These are phyloP conservation scores for Apostasia ramifera DNA, from an alignment of 106 monocot genomes.

Conservation along the genomic window DNA sequence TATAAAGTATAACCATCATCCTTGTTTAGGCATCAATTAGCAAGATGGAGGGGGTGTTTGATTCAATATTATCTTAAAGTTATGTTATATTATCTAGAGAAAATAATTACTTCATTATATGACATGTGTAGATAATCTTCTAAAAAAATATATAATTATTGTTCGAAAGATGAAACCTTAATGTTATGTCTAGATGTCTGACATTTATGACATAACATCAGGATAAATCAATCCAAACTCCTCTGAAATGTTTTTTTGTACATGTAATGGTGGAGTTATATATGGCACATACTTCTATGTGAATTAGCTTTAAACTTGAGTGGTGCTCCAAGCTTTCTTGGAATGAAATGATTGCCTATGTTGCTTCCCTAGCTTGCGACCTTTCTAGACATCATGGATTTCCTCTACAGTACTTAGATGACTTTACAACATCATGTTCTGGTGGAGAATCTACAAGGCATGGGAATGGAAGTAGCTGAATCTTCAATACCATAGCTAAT, in stretches of 20 bases:
- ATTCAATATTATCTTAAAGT: too few relatives aligned
- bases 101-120: too few relatives aligned
- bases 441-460: background rate
- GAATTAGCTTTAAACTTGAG: background rate
- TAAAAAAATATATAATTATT: too few relatives aligned
- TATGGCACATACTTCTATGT: too few relatives aligned
- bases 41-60: background rate
- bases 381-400: slow-evolving; percentile 1
- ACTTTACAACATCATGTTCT: background rate
- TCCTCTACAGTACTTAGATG: background rate
- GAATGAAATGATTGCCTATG: background rate
- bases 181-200: too few relatives aligned
- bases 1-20: slow-evolving; percentile 2
- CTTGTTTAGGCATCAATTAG: slow-evolving; percentile 1
- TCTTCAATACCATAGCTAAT: slow-evolving; percentile 3
- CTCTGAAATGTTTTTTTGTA: background rate
- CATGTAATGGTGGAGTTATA: background rate
- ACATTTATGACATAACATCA: too few relatives aligned
- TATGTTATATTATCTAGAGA: background rate
- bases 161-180: too few relatives aligned
- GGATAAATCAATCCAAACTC: too few relatives aligned
- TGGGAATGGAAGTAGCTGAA: background rate
- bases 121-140: too few relatives aligned
- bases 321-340: background rate
- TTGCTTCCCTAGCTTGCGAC: background rate